These are phyloP conservation scores for Gaeumannomyces sp. DNA, from an alignment of 2,329 filamentous ascomycete species.

Conservation along the genomic window DNA sequence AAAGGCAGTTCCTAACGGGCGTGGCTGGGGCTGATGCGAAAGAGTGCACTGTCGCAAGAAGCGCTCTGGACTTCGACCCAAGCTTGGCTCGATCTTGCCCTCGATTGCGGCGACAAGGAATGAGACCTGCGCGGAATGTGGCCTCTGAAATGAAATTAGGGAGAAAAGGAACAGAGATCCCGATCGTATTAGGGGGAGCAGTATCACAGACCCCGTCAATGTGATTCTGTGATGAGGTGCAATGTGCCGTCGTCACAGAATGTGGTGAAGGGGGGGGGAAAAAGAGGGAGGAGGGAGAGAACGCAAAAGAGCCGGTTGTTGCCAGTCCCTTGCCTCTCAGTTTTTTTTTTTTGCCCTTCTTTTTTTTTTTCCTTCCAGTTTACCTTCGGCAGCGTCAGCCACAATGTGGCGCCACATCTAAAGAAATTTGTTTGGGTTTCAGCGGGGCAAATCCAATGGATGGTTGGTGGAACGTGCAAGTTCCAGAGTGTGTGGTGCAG, in stretches of 20 bases:
- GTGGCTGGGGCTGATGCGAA: background rate
- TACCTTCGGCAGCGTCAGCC: background rate
- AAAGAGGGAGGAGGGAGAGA: constrained; percentile 9
- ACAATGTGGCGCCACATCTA: background rate
- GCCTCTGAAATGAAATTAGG: constrained; percentile 3
- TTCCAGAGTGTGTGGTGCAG: background rate
- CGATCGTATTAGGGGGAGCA: constrained; percentile 9
- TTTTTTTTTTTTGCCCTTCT: background rate
- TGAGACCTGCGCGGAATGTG: background rate
- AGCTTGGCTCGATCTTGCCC: background rate
- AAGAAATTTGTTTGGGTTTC: background rate
- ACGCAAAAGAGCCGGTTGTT: constrained; percentile 1
- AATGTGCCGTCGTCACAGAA: constrained; percentile 14
- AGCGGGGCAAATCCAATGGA: background rate
- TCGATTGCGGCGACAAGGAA: constrained; percentile 1
- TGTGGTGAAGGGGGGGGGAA: constrained; percentile 13
- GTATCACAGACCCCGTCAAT: constrained; percentile 14
- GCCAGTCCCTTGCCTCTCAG: background rate
- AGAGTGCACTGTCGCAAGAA: constrained; percentile 2
- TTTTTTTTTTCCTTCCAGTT: background rate
- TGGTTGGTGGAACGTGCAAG: background rate
- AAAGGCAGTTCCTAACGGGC: background rate
- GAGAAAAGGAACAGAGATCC: constrained; percentile 7
- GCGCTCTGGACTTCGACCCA: background rate
- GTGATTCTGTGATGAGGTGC: constrained; percentile 14